phyloP scores from a whole-genome alignment of 2,329 filamentous ascomycete species.

The Penicillium fuscoglaucum region DNA sequence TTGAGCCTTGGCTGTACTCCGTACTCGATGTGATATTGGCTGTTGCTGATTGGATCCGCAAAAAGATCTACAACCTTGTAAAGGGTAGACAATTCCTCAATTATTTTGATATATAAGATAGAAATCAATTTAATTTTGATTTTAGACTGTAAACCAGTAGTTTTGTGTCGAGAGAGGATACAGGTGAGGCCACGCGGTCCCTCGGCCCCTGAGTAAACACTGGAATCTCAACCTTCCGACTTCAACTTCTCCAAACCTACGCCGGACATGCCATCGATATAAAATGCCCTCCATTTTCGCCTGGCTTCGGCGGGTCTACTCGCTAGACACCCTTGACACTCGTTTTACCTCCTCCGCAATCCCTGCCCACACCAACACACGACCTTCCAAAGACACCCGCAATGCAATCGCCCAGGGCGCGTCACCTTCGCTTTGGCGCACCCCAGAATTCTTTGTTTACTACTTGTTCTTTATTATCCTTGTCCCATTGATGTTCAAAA shows the following conservation, averaged over 20 bases:
- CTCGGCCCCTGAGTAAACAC: constrained; percentile 24
- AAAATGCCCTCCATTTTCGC: constrained; percentile 49
- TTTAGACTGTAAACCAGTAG: not conserved
- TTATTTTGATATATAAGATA: not conserved
- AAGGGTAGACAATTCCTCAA: not conserved
- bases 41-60: constrained; percentile 12
- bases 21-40: constrained; percentile 3
- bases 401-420: constrained; percentile 48
- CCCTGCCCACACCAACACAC: constrained; percentile 62
- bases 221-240: constrained; percentile 9
- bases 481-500: constrained; percentile 87
- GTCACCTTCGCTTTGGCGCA: constrained; percentile 75
- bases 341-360: constrained; percentile 71
- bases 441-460: constrained; percentile 83
- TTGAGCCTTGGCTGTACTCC: not conserved
- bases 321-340: constrained; percentile 68
- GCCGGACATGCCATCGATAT: constrained; percentile 33
- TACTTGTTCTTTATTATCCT: constrained; percentile 64
- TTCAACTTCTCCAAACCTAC: constrained; percentile 14
- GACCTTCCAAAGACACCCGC: constrained; percentile 40
- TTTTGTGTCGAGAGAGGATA: not conserved
- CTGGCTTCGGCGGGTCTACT: constrained; percentile 58
- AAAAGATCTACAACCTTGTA: not conserved
- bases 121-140: not conserved
- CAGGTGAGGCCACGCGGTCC: constrained; percentile 2